These are phyloP conservation scores for Aureobasidium sp. DNA, from an alignment of 2,329 filamentous ascomycete species.

Conservation along the genomic window DNA sequence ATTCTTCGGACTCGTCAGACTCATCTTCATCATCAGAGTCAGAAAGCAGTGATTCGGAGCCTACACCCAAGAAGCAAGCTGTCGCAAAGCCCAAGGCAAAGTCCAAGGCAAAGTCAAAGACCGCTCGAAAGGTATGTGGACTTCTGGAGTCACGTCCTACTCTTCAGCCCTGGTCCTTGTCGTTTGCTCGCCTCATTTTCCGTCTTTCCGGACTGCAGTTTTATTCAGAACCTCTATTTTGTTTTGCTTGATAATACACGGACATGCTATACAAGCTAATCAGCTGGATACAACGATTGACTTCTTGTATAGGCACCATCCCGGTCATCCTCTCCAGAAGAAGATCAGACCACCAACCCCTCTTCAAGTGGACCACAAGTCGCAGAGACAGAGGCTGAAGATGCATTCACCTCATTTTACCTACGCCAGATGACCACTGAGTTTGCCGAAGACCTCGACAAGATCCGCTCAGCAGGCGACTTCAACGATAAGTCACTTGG, in stretches of 20 bases:
- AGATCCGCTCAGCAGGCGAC: slow-evolving; percentile 58
- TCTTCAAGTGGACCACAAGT: not conserved
- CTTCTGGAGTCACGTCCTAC: not conserved
- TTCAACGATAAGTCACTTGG: slow-evolving; percentile 57
- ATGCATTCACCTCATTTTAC: slow-evolving; percentile 55
- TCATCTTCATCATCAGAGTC: not conserved
- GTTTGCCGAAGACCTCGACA: slow-evolving; percentile 65
- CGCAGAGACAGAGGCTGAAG: slow-evolving; percentile 16
- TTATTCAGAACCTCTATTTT: no score
- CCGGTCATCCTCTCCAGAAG: not conserved
- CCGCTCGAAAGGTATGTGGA: not conserved
- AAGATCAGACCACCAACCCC: not conserved
- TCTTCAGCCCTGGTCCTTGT: not conserved
- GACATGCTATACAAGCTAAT: not conserved
- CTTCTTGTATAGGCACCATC: not conserved
- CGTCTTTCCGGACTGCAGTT: not conserved
- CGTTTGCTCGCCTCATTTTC: not conserved
- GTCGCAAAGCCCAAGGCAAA: not conserved
- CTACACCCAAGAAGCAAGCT: not conserved
- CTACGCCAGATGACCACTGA: slow-evolving; percentile 60
- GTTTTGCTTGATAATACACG: not conserved
- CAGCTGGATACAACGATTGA: not conserved
- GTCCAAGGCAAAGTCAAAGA: not conserved
- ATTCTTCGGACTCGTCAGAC: slow-evolving; percentile 4
- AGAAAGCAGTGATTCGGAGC: slow-evolving; percentile 3